phyloP scores from a whole-genome alignment of 1,139 yeast genomes.

The Hansenula lynferdii region DNA sequence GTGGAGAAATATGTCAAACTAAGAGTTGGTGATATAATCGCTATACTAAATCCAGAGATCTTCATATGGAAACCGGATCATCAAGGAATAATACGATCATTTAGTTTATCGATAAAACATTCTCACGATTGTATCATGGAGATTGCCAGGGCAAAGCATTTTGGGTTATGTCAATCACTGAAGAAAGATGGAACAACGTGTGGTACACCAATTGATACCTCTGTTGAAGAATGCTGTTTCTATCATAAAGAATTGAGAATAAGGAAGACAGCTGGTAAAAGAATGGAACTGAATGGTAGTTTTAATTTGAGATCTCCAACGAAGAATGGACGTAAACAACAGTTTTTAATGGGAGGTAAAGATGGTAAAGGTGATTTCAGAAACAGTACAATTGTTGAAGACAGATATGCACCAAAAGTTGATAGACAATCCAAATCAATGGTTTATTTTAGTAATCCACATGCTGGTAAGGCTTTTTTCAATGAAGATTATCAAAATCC shows the following conservation, averaged over 20 bases:
- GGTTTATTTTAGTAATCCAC: conserved; percentile 32
- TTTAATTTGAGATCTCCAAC: conserved; percentile 40
- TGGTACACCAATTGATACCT: conserved; percentile 50
- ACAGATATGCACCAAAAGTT: conserved; percentile 24
- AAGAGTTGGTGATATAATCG: conserved; percentile 68
- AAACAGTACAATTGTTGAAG: conserved; percentile 27
- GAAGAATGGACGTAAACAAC: conserved; percentile 33
- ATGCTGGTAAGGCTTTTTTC: conserved; percentile 43
- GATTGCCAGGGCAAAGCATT: conserved; percentile 66
- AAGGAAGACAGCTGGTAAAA: conserved; percentile 45
- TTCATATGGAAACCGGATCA: conserved; percentile 33
- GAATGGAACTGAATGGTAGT: conserved; percentile 74
- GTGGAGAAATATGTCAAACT: conserved; percentile 70
- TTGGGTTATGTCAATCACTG: conserved; percentile 57
- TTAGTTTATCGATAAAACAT: conserved; percentile 55
- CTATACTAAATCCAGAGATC: conserved; percentile 69
- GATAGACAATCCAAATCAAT: conserved; percentile 20
- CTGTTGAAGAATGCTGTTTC: conserved; percentile 55
- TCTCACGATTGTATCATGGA: conserved; percentile 54
- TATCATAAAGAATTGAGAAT: conserved; percentile 63
- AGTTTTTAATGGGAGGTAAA: conserved; percentile 26
- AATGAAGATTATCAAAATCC: conserved; percentile 24
- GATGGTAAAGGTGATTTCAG: conserved; percentile 15
- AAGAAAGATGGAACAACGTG: conserved; percentile 48
- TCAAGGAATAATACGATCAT: conserved; percentile 35